Percentiles rank a stretch among this genome's conserved stretches.
Conservation (phyloP, 768 basidiomycete species). For the Lanmaoa pseudosensibilis region DNA sequence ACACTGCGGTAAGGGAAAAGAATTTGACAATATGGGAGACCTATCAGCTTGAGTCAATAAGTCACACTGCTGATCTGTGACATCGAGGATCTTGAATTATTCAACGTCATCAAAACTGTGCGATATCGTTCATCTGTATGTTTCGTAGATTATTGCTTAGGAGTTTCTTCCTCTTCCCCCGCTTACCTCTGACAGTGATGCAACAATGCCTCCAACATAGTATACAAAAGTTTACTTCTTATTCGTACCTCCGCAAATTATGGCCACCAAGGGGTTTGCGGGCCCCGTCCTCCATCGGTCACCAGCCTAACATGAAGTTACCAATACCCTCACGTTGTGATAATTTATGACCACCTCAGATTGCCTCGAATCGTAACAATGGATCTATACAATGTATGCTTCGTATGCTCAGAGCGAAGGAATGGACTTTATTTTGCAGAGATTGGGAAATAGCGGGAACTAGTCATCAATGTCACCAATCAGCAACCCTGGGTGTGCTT, state of each 20-base stretch:
- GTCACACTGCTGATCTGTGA: background rate
- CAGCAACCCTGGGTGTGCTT: background rate
- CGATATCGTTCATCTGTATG: no score
- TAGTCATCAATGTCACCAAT: background rate
- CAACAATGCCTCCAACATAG: no score
- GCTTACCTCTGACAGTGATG: no score
- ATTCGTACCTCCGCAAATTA: no score
- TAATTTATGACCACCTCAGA: background rate
- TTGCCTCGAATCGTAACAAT: background rate
- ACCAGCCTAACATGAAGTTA: background rate
- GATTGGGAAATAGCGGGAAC: background rate
- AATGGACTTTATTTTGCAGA: background rate
- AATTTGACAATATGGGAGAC: no score
- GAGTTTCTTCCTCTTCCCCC: no score
- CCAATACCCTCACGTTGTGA: background rate
- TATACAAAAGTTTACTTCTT: no score
- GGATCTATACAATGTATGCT: background rate
- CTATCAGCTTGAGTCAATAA: no score
- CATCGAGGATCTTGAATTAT: background rate
- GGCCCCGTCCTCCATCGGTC: background rate
- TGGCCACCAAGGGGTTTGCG: background rate
- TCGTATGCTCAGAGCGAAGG: background rate
- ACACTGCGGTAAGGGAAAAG: no score
- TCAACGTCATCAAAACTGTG: background rate
- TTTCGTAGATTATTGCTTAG: no score